A percentile compares a stretch with the other conserved stretches of the same genome.
These are phyloP conservation scores for Tylopilus balloui DNA, from an alignment of 768 basidiomycete genomes.

Conservation along the genomic window DNA sequence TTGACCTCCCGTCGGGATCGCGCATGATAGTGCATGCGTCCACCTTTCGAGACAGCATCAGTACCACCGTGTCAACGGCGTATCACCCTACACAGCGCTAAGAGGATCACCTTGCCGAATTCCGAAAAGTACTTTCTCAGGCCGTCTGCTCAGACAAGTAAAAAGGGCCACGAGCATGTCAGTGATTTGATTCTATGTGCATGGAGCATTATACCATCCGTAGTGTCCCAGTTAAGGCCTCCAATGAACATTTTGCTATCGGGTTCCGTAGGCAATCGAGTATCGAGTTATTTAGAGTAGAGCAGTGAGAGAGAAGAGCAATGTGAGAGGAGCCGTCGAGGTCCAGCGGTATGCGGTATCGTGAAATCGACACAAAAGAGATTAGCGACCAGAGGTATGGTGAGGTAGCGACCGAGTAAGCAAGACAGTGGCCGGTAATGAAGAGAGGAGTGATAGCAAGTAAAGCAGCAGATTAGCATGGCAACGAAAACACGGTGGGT, in stretches of 20 bases:
- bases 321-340: constrained; percentile 26
- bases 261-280: constrained; percentile 29
- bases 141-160: constrained; percentile 43
- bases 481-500: constrained; percentile 19
- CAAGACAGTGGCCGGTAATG: constrained; percentile 29
- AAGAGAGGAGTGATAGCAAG: constrained; percentile 21
- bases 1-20: constrained; percentile 66
- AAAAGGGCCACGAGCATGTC: constrained; percentile 20
- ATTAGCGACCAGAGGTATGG: constrained; percentile 34
- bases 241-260: constrained; percentile 89
- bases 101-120: constrained; percentile 61
- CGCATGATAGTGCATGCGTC: constrained; percentile 86
- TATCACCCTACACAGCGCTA: background rate
- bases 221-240: constrained; percentile 88
- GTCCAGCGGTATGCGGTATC: constrained; percentile 37
- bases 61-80: constrained; percentile 1
- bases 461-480: constrained; percentile 27
- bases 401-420: constrained; percentile 32
- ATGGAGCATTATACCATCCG: constrained; percentile 62
- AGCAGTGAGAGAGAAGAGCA: constrained; percentile 21
- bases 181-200: constrained; percentile 25
- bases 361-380: constrained; percentile 32
- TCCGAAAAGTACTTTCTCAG: constrained; percentile 70
- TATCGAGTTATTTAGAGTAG: constrained; percentile 29
- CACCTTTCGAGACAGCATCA: constrained; percentile 41